These are phyloP conservation scores for Fraxinus paxiana DNA, from an alignment of 305 asterid species.

Conservation along the genomic window DNA sequence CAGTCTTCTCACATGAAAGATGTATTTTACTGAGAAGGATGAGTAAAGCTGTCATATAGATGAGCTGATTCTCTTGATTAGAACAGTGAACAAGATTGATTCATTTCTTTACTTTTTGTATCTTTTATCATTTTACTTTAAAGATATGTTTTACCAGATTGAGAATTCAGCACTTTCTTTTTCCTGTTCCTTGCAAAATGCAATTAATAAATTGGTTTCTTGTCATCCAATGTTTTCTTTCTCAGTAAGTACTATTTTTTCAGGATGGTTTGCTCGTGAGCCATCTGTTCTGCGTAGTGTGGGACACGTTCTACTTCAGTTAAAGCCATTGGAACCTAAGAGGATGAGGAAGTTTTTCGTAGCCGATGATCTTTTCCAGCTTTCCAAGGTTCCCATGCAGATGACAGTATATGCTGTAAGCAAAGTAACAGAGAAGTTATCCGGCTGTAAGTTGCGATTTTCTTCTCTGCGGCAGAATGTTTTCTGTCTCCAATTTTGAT, in stretches of 20 bases:
- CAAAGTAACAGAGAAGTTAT: conserved; percentile 58
- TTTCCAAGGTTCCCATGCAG: conserved; percentile 65
- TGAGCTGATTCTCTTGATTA: not conserved
- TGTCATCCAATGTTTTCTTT: not conserved
- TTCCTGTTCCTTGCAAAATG: not conserved
- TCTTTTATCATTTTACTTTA: not conserved
- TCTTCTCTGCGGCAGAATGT: not conserved
- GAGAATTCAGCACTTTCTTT: not conserved
- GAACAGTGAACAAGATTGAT: not conserved
- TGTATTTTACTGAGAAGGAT: not conserved
- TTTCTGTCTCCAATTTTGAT: not conserved
- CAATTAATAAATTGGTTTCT: not conserved
- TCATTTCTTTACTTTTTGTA: not conserved
- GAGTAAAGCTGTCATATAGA: not conserved
- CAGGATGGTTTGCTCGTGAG: conserved; percentile 84
- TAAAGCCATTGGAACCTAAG: conserved; percentile 56
- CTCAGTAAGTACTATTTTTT: not conserved
- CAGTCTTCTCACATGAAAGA: not conserved
- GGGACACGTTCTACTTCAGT: conserved; percentile 73
- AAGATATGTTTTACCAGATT: not conserved
- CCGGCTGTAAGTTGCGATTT: conserved; percentile 67
- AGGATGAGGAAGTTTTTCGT: conserved; percentile 58
- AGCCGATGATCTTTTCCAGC: conserved; percentile 97
- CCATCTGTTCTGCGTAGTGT: conserved; percentile 75
- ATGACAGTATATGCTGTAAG: conserved; percentile 59